A percentile compares a stretch with the other conserved stretches of the same genome.
phyloP scores from a whole-genome alignment of 2,329 filamentous ascomycete genomes.

The Xylariales sp. region DNA sequence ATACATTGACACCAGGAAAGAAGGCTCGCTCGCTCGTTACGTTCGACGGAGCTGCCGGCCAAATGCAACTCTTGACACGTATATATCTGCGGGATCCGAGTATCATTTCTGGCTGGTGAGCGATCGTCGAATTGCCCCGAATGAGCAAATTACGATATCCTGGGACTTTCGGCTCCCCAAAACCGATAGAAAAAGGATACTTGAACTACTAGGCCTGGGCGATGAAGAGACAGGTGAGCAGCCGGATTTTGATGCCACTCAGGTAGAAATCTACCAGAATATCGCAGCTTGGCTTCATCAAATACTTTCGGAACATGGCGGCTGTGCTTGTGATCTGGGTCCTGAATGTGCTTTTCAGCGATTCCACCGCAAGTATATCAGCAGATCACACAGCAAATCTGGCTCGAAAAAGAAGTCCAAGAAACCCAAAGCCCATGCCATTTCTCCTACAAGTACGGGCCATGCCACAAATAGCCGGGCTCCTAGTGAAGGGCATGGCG shows the following conservation, averaged over 20 bases:
- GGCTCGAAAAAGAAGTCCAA: conserved; percentile 40
- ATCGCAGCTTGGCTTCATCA: conserved; percentile 63
- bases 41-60: conserved; percentile 89
- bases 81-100: conserved; percentile 70
- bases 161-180: conserved; percentile 66
- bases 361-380: conserved; percentile 55
- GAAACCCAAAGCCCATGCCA: conserved; percentile 49
- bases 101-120: conserved; percentile 94
- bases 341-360: conserved; percentile 60
- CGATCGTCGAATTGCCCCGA: conserved; percentile 65
- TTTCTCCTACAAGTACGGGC: conserved; percentile 59
- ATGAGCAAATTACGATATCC: conserved; percentile 58
- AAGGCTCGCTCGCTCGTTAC: conserved; percentile 83
- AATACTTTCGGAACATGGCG: conserved; percentile 73
- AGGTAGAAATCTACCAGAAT: conserved; percentile 51
- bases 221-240: conserved; percentile 51
- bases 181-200: conserved; percentile 44
- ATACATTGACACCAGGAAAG: conserved; percentile 81
- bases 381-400: conserved; percentile 36
- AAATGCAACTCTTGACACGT: conserved; percentile 84
- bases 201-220: conserved; percentile 56
- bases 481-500: conserved; percentile 55
- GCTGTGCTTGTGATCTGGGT: conserved; percentile 68
- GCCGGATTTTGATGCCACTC: conserved; percentile 51
- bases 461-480: conserved; percentile 60